Evolutionary conservation across 805 yeast genomes (phyloP).

Genomic region (Clavispora asparagi): DNA sequence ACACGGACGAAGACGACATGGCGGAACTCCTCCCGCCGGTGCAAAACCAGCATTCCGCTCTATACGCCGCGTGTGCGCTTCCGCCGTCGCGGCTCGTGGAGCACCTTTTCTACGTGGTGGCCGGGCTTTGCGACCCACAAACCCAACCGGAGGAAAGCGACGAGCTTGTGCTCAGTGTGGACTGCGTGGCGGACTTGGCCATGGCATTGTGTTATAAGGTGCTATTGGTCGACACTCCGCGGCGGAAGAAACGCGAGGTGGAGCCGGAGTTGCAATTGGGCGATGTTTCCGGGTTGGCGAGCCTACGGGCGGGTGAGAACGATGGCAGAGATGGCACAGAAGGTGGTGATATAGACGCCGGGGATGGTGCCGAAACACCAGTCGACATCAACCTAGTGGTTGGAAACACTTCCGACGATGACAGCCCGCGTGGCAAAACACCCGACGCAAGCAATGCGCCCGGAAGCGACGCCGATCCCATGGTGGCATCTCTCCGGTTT

Average conservation of each 20-base stretch:
- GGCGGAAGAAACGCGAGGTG: background rate
- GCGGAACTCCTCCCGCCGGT: slow-evolving; percentile 3
- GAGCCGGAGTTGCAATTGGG: background rate
- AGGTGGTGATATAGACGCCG: no score
- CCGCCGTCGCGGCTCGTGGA: slow-evolving; percentile 2
- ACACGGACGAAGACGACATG: slow-evolving; percentile 11
- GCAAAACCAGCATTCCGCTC: background rate
- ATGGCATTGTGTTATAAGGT: slow-evolving; percentile 34
- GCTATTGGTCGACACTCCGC: slow-evolving; percentile 12
- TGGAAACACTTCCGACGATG: no score
- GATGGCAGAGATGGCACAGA: no score
- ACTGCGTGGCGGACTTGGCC: slow-evolving; percentile 47
- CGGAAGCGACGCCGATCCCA: no score
- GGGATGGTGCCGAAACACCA: no score
- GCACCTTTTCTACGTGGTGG: slow-evolving; percentile 11
- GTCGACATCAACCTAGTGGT: no score
- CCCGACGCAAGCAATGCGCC: no score
- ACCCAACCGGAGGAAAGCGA: slow-evolving; percentile 67
- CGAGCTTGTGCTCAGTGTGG: slow-evolving; percentile 47
- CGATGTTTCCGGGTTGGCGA: background rate
- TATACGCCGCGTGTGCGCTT: background rate
- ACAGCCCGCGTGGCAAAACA: no score
- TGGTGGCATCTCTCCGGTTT: slow-evolving; percentile 28
- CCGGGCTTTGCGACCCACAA: slow-evolving; percentile 48
- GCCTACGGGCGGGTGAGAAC: background rate